phyloP scores from a whole-genome alignment of 345 rosid species.

The Psidium friedrichsthalianum region DNA sequence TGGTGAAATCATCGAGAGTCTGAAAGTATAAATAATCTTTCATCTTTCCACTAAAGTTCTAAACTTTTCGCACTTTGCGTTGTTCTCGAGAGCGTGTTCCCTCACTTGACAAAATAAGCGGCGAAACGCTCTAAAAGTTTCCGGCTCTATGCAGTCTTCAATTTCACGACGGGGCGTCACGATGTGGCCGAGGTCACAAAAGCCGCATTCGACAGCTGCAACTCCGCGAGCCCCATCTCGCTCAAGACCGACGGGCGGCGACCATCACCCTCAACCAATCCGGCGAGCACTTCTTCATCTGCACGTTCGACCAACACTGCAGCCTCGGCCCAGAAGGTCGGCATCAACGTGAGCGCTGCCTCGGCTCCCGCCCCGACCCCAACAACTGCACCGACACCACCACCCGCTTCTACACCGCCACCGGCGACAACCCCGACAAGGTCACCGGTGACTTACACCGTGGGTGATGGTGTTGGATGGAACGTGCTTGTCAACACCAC shows the following conservation, averaged over 20 bases:
- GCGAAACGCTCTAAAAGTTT: not conserved
- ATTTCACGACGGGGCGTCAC: slow-evolving; percentile 19
- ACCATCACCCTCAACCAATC: slow-evolving; percentile 17
- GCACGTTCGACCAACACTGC: slow-evolving; percentile 23
- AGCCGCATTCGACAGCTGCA: slow-evolving; percentile 28
- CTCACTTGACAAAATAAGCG: not conserved
- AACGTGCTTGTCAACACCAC: not conserved
- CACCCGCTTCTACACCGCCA: not conserved
- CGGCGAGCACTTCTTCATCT: slow-evolving; percentile 30
- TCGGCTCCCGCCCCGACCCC: slow-evolving; percentile 4
- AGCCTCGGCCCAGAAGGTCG: slow-evolving; percentile 10
- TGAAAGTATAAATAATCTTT: not conserved
- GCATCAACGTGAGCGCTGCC: not conserved
- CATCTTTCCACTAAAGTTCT: not conserved
- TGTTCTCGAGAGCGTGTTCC: not conserved
- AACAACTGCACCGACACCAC: not conserved
- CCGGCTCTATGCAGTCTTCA: slow-evolving; percentile 18
- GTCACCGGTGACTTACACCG: slow-evolving; percentile 3
- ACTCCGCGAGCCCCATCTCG: slow-evolving; percentile 8
- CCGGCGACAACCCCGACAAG: slow-evolving; percentile 1
- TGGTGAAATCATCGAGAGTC: not conserved
- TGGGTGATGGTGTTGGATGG: slow-evolving; percentile 7
- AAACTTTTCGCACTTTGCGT: too few species aligned
- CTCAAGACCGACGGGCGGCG: slow-evolving; percentile 14
- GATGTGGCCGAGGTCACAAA: slow-evolving; percentile 29